Evolutionary conservation across 306 rosid species (phyloP).

Genomic region (Boehmeria nivea): DNA sequence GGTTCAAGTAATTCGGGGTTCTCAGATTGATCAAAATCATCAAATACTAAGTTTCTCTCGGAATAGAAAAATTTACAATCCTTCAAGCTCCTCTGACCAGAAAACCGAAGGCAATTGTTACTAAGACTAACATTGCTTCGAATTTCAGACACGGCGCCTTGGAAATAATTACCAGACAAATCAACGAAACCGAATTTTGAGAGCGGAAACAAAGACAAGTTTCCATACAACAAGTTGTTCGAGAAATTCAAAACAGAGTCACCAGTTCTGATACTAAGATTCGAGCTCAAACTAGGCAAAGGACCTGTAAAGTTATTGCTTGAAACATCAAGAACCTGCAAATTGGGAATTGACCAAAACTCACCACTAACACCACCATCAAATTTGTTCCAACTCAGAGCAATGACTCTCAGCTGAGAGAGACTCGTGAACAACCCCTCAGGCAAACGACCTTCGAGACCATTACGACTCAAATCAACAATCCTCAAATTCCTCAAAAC

Average conservation of each 20-base stretch:
- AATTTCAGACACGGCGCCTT: conserved; percentile 39
- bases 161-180: conserved; percentile 71
- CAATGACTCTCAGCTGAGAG: conserved; percentile 31
- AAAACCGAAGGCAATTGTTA: conserved; percentile 54
- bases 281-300: conserved; percentile 31
- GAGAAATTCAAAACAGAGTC: conserved; percentile 50
- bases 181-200: conserved; percentile 36
- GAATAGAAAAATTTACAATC: conserved; percentile 60
- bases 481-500: conserved; percentile 28
- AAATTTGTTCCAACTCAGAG: conserved; percentile 43
- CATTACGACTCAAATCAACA: conserved; percentile 33
- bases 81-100: conserved; percentile 42
- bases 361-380: conserved; percentile 43
- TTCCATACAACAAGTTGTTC: conserved; percentile 63
- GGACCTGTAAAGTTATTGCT: conserved; percentile 55
- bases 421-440: conserved; percentile 34
- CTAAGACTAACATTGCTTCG: conserved; percentile 34
- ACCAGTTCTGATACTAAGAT: conserved; percentile 19
- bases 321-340: conserved; percentile 57
- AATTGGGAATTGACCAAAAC: conserved; percentile 42
- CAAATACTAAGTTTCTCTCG: conserved; percentile 32
- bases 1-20: conserved; percentile 2
- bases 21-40: conserved; percentile 24
- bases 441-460: conserved; percentile 38
- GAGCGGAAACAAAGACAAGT: conserved; percentile 27